Evolutionary conservation across 2,329 filamentous ascomycete genomes (phyloP), one percentile per base, ranked within the genome.

Genomic region (Pseudonectria foliicola): DNA sequence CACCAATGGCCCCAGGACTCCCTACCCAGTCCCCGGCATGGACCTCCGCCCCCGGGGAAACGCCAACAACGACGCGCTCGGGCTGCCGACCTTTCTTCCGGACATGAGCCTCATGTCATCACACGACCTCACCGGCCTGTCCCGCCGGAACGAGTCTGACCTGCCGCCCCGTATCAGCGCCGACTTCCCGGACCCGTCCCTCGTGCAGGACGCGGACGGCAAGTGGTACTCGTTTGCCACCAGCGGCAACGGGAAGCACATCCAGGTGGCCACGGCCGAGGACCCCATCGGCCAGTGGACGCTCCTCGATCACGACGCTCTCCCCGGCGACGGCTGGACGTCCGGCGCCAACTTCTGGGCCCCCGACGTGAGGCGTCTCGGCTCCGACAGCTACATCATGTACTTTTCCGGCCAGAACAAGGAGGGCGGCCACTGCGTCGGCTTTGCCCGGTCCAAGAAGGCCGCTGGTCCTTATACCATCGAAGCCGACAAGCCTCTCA

Each of bases 181-280:
- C 21, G 64, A 77, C 55, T 78, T 78, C 48, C 64, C 74, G 10
- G 73, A 78, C 43, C 74, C 75, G 7, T 56, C 64, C 10, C 63
- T 80, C 31, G 48, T 79, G 31, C 53, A 68, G 45, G 63, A 58
- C 25, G 36, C 56, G 4, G 61, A 70, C 42, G 68, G 64, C 7
- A 61, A 56, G 3, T 80, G 70, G 64, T 75, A 79, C 45, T 70
- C 75, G 7, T 80, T 78, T 52, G 73, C 67, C 4, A 77, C 73
- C 2, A 68, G 67, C 31, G 63, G 63, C 33, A 67, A 67, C 36
- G 68, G 62, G 30, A 59, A 64, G 13, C 60, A 72, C 36, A 61
- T 80, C 6, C 76, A 77, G 44, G 63, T 73, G 4, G 76, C 77
- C 3, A 60, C 48, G 3, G 71, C 71, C 31, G 42, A 56, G 2